These are phyloP conservation scores for Melastoma candidum DNA, from an alignment of 441 rosid species.

Conservation along the genomic window DNA sequence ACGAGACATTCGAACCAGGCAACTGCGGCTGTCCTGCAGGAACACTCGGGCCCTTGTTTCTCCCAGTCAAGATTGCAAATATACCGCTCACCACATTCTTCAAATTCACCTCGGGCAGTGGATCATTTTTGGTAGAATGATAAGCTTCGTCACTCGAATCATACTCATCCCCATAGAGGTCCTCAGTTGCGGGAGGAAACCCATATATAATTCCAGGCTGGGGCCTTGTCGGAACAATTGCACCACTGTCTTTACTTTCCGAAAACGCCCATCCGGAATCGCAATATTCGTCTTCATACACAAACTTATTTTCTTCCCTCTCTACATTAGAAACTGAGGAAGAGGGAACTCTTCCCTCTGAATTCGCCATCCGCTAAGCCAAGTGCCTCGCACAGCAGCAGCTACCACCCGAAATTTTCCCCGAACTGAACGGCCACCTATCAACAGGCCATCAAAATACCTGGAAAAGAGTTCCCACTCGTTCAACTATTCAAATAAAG, in stretches of 20 bases:
- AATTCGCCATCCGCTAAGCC: constrained; percentile 34
- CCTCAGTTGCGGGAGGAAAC: constrained; percentile 35
- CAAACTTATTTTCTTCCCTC: constrained; percentile 26
- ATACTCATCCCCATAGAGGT: constrained; percentile 42
- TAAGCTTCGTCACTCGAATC: constrained; percentile 36
- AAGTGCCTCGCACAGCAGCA: not conserved
- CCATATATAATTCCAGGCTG: constrained; percentile 30
- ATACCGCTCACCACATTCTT: constrained; percentile 70
- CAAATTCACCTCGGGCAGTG: constrained; percentile 70
- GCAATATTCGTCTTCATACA: constrained; percentile 29
- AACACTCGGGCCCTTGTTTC: constrained; percentile 28
- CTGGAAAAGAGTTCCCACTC: too few relatives aligned
- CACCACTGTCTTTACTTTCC: constrained; percentile 18
- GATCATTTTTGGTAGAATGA: constrained; percentile 11
- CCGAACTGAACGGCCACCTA: too few relatives aligned
- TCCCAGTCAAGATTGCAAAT: constrained; percentile 72
- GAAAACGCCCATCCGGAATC: constrained; percentile 28
- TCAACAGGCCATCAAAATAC: too few relatives aligned
- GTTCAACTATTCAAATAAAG: too few relatives aligned
- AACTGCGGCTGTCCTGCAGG: constrained; percentile 26
- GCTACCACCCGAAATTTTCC: too few relatives aligned
- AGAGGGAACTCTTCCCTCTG: constrained; percentile 37
- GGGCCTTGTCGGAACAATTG: constrained; percentile 20
- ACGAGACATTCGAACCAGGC: constrained; percentile 62
- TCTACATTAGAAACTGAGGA: constrained; percentile 28